These are phyloP conservation scores for Aotearoamyces nothofagi DNA, from an alignment of 2,329 filamentous ascomycete species.

Conservation along the genomic window DNA sequence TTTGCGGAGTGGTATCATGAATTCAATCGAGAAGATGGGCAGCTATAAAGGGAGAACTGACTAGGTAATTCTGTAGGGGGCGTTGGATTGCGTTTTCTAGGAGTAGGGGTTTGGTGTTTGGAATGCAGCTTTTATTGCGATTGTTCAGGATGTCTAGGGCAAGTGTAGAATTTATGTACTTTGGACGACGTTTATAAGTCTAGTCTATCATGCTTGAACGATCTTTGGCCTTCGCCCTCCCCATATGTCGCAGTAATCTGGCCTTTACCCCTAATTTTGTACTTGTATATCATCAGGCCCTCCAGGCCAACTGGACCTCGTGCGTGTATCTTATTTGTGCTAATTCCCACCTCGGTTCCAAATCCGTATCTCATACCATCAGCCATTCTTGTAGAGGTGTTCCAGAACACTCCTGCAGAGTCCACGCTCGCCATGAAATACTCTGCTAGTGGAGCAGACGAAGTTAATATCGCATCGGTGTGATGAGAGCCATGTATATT, in stretches of 20 bases:
- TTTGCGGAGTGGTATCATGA: slow-evolving; percentile 1
- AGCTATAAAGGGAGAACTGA: slow-evolving; percentile 29
- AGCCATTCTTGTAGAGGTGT: slow-evolving; percentile 83
- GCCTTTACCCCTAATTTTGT: slow-evolving; percentile 70
- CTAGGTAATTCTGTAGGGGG: too few relatives aligned
- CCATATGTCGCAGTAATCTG: slow-evolving; percentile 71
- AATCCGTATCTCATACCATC: slow-evolving; percentile 97
- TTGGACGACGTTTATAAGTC: too few relatives aligned
- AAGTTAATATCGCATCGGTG: slow-evolving; percentile 81
- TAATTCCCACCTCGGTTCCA: slow-evolving; percentile 95
- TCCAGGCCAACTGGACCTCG: slow-evolving; percentile 87
- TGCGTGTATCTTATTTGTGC: slow-evolving; percentile 96
- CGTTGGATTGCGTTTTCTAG: too few relatives aligned
- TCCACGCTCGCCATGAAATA: slow-evolving; percentile 76
- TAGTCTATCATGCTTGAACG: slow-evolving; percentile 40
- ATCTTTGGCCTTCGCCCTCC: slow-evolving; percentile 41
- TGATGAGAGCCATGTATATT: slow-evolving; percentile 86
- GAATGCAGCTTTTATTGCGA: too few relatives aligned
- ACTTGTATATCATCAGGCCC: slow-evolving; percentile 95
- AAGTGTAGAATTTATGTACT: too few relatives aligned
- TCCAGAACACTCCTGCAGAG: slow-evolving; percentile 91
- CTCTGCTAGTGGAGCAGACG: slow-evolving; percentile 51
- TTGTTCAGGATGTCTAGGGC: too few relatives aligned
- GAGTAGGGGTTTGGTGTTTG: too few relatives aligned
- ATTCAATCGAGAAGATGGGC: slow-evolving; percentile 57